Percentiles rank a stretch among this genome's conserved stretches.
Conservation (phyloP, 208 protist species). For the Phytomonas serpens region DNA sequence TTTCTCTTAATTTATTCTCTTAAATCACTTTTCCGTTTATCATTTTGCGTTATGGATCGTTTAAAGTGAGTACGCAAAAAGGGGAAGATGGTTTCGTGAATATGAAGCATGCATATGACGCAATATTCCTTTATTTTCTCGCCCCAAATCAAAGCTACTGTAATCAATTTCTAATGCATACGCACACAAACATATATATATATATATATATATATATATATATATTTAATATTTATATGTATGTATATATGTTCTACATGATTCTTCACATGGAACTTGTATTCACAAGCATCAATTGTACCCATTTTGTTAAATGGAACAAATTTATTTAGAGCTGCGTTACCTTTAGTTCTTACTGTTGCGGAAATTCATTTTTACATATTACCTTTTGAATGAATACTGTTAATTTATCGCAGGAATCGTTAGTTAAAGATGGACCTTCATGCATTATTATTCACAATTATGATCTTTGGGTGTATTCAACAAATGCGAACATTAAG, state of each 20-base stretch:
- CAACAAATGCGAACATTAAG: neutral
- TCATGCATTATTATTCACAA: neutral
- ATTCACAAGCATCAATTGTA: neutral
- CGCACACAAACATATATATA: slow-evolving; percentile 7
- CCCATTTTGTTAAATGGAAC: neutral
- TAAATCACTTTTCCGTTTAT: slow-evolving; percentile 1
- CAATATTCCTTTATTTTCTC: slow-evolving; percentile 10
- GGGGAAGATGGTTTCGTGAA: neutral
- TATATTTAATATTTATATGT: no score
- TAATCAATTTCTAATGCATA: slow-evolving; percentile 12
- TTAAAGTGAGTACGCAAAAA: neutral
- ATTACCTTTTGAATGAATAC: neutral
- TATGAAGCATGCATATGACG: neutral
- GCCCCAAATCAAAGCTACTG: slow-evolving; percentile 10
- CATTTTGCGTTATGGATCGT: neutral
- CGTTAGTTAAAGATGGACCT: neutral
- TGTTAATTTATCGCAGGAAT: neutral
- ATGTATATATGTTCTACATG: neutral
- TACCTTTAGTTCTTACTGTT: neutral
- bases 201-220: no score
- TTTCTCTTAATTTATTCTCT: slow-evolving; percentile 11
- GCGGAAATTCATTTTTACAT: neutral
- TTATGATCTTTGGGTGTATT: neutral
- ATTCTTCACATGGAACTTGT: neutral
- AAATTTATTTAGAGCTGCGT: neutral